A percentile compares a stretch with the other conserved stretches of the same genome.
These are phyloP conservation scores for Coprinopsis cinerea DNA, from an alignment of 768 basidiomycete genomes.

Conservation along the genomic window DNA sequence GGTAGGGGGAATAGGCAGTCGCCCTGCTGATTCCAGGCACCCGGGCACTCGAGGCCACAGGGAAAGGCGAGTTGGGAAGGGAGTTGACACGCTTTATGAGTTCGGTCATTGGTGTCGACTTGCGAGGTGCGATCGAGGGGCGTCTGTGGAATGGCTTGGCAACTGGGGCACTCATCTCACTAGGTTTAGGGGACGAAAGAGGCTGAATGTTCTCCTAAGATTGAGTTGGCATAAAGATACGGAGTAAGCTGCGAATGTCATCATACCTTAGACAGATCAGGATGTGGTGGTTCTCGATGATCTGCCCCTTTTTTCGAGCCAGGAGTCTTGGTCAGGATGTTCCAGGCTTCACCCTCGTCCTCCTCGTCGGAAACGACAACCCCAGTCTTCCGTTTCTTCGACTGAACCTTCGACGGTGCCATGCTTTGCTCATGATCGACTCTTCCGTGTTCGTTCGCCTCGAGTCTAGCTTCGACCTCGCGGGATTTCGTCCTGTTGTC, in stretches of 20 bases:
- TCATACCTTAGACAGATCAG: slow-evolving; percentile 14
- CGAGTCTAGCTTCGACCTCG: neutral
- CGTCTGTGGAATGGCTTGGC: slow-evolving; percentile 24
- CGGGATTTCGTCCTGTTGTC: neutral
- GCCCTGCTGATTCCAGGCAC: slow-evolving; percentile 15
- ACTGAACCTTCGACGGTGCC: slow-evolving; percentile 14
- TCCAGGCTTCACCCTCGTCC: slow-evolving; percentile 18
- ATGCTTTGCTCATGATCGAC: neutral
- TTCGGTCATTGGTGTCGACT: slow-evolving; percentile 64
- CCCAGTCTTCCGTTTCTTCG: slow-evolving; percentile 20
- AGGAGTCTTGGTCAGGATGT: too few relatives aligned
- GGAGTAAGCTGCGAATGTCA: too few relatives aligned
- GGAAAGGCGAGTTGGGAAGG: slow-evolving; percentile 57
- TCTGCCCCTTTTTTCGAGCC: slow-evolving; percentile 5
- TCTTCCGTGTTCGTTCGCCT: neutral
- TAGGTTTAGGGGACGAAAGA: neutral
- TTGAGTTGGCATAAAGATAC: too few relatives aligned
- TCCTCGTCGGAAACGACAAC: slow-evolving; percentile 28
- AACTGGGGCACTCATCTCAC: slow-evolving; percentile 6
- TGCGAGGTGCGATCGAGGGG: slow-evolving; percentile 47
- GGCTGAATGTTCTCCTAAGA: slow-evolving; percentile 1
- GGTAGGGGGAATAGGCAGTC: slow-evolving; percentile 54
- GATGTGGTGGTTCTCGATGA: slow-evolving; percentile 10
- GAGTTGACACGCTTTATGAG: slow-evolving; percentile 69
- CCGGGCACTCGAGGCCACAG: slow-evolving; percentile 13